phyloP scores from a whole-genome alignment of 495 filamentous ascomycete genomes.

The Neurospora intermedia region DNA sequence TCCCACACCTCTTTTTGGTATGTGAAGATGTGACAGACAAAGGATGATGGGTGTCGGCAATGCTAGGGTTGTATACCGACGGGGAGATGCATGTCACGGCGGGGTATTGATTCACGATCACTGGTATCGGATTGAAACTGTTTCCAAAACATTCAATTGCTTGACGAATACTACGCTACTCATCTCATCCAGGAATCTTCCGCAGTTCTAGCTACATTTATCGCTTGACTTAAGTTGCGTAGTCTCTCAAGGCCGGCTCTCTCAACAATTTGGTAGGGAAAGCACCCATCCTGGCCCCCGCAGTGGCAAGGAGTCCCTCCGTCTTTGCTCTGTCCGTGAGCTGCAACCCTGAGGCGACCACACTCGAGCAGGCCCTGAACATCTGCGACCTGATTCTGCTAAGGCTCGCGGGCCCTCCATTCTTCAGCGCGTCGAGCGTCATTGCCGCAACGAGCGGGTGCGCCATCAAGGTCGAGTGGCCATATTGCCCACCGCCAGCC shows the following conservation, averaged over 20 bases:
- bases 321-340: background rate
- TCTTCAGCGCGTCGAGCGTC: constrained; percentile 30
- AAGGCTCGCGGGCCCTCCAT: constrained; percentile 23
- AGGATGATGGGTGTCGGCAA: background rate
- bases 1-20: background rate
- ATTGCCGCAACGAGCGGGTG: constrained; percentile 35
- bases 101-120: background rate
- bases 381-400: background rate
- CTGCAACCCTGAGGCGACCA: background rate
- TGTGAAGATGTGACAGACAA: background rate
- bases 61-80: background rate
- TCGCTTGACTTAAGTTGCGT: background rate
- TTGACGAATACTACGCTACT: background rate
- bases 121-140: background rate
- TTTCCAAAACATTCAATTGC: background rate
- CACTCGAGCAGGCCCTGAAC: background rate
- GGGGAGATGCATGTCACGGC: background rate
- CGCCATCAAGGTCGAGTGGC: constrained; percentile 35
- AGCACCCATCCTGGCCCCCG: background rate
- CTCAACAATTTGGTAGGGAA: background rate
- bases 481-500: constrained; percentile 30
- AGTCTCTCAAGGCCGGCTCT: background rate
- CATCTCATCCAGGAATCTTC: background rate
- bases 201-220: background rate
- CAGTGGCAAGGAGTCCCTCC: background rate